Conservation (phyloP, 345 rosid species). For the Salix purpurea region DNA sequence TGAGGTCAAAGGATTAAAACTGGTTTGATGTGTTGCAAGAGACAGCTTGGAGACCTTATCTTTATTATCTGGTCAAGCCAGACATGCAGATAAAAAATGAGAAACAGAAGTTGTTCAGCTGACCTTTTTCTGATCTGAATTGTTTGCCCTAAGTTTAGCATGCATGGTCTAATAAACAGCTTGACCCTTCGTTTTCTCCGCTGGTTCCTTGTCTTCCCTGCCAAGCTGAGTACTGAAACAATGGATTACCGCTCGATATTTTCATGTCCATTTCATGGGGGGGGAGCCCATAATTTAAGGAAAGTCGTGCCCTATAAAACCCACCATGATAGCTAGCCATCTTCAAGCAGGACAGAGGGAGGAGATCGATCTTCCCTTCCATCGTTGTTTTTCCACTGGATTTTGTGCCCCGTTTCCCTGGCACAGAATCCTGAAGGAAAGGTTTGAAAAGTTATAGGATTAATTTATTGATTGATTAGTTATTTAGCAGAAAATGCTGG, state of each 20-base stretch:
- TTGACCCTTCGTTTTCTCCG: neutral
- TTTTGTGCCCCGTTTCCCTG: neutral
- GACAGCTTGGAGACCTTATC: neutral
- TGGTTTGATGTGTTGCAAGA: neutral
- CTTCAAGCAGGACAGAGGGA: neutral
- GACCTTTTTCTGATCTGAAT: neutral
- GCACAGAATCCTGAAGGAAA: constrained; percentile 6
- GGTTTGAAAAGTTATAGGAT: neutral
- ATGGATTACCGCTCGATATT: neutral
- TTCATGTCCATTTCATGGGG: neutral
- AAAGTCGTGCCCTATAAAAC: neutral
- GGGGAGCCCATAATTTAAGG: neutral
- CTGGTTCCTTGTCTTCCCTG: neutral
- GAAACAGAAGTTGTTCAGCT: neutral
- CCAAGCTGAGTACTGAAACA: neutral
- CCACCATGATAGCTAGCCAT: neutral
- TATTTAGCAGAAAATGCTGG: constrained; percentile 6
- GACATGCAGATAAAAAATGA: neutral
- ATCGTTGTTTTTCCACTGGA: neutral
- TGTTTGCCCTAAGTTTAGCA: neutral
- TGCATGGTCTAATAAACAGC: neutral
- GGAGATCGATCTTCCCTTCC: neutral
- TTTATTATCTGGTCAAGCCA: neutral
- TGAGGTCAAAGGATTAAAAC: neutral
- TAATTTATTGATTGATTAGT: neutral